phyloP scores from a whole-genome alignment of 257 asterid species.

The Anisodus acutangulus region DNA sequence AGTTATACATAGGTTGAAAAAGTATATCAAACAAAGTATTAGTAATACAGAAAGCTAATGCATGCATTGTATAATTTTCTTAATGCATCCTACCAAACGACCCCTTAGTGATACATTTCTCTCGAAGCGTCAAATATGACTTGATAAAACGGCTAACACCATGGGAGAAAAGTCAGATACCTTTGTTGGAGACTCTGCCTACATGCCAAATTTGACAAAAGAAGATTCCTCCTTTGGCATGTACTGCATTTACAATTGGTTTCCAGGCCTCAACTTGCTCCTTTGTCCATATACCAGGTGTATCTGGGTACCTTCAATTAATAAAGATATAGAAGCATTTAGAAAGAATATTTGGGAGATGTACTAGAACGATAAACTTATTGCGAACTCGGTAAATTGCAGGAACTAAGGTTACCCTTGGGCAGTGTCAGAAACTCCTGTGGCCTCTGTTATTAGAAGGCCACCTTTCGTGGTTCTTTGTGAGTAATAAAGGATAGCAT shows the following conservation, averaged over 20 bases:
- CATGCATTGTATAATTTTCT: too few relatives aligned
- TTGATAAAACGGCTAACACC: not conserved
- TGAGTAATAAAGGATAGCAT: conserved; percentile 66
- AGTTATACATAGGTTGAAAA: too few relatives aligned
- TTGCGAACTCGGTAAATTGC: not conserved
- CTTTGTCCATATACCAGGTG: conserved; percentile 41
- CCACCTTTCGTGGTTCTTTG: conserved; percentile 69
- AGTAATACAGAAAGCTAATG: too few relatives aligned
- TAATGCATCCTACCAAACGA: too few relatives aligned
- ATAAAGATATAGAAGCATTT: not conserved
- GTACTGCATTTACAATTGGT: conserved; percentile 40
- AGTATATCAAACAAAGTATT: too few relatives aligned
- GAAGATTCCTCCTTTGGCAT: conserved; percentile 43
- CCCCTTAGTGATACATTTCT: not conserved
- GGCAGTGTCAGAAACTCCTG: conserved; percentile 58
- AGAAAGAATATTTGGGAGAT: not conserved
- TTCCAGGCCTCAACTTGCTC: conserved; percentile 50
- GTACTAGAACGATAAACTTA: not conserved
- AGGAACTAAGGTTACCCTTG: not conserved
- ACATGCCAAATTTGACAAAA: conserved; percentile 42
- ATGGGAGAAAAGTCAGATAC: not conserved
- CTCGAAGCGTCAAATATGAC: not conserved
- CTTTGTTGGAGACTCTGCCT: conserved; percentile 33
- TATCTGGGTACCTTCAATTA: not conserved
- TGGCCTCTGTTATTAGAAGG: conserved; percentile 60